Evolutionary conservation across 2,329 filamentous ascomycete species (phyloP), one percentile per base, ranked within the genome.

Genomic region (Hymenotorrendiella dingleyae): DNA sequence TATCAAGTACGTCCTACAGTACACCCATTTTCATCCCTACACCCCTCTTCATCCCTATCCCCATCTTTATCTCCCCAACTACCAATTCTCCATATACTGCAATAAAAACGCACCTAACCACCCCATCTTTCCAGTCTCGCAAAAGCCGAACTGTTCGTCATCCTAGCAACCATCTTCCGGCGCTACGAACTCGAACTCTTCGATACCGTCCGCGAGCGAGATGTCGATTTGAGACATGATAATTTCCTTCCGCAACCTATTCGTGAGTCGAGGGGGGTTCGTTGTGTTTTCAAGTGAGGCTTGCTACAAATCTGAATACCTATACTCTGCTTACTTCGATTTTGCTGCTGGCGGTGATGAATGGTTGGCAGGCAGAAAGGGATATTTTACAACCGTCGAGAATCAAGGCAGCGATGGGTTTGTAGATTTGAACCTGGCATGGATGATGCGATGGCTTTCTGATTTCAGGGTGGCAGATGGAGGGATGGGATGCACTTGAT

Each of bases 221-320:
- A 55, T 45, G 45, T 56, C 9, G 45, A 53, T 28, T 21, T 55
- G 3, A 28, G 34, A 30, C 39, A 48, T 36, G 54, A 55, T 30
- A 37, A 40, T 6, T 50, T 55, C 21, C 36, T 53, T 7, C 50
- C 54, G 12, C 38, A 45, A 7, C 32, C 42, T 1, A 27, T 17
- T 3, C 2, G 24, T 20, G 40, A 43, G 17, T 45, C 43, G 16
- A 48, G 53, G 19, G 52, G 50, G 16, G 36, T 55, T 7, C 45
- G 52, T 12, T 42, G 49, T 5, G 28, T 46, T 26, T 45, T 51
- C n/a, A 47, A 38, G 24, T 42, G 32, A 48, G 27, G 29, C n/a
- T n/a, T n/a, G n/a, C n/a, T n/a, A n/a, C n/a, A n/a, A n/a, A n/a
- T n/a, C n/a, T n/a, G n/a, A n/a, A n/a, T n/a, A n/a, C n/a, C n/a